A percentile compares a stretch with the other conserved stretches of the same genome.
These are phyloP conservation scores for Litsea cubeba DNA, from an alignment of 164 flowering plant species.

Conservation along the genomic window DNA sequence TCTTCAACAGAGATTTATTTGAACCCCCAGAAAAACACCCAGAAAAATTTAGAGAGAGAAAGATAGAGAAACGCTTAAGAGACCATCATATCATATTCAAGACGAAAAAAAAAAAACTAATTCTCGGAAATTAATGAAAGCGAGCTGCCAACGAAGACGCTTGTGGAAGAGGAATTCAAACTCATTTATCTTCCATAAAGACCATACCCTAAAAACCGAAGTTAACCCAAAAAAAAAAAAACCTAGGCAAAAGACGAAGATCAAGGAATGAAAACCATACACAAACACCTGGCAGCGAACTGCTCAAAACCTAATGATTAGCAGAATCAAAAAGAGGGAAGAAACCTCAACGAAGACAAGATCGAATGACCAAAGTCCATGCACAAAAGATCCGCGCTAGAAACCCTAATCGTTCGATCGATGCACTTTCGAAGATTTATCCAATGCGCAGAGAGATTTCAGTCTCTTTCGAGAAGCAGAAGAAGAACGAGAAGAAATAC, in stretches of 20 bases:
- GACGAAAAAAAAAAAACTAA: neutral
- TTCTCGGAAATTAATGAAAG: neutral
- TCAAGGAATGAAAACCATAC: neutral
- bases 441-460: neutral
- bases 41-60: constrained; percentile 16
- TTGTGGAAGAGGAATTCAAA: constrained; percentile 8
- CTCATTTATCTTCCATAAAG: constrained; percentile 9
- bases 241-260: neutral
- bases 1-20: constrained; percentile 6
- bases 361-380: neutral
- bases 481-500: neutral
- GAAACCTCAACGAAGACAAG: too few relatives aligned
- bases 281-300: neutral
- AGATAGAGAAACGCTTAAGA: constrained; percentile 15
- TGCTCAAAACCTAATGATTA: neutral
- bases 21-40: too few relatives aligned
- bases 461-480: neutral
- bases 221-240: neutral
- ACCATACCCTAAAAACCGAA: constrained; percentile 14
- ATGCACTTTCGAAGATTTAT: neutral
- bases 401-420: neutral
- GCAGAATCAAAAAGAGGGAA: neutral
- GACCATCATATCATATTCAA: constrained; percentile 44
- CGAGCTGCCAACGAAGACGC: constrained; percentile 2
- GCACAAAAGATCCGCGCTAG: neutral